Evolutionary conservation across 441 rosid genomes (phyloP).

Genomic region (Brassica hybrid): DNA sequence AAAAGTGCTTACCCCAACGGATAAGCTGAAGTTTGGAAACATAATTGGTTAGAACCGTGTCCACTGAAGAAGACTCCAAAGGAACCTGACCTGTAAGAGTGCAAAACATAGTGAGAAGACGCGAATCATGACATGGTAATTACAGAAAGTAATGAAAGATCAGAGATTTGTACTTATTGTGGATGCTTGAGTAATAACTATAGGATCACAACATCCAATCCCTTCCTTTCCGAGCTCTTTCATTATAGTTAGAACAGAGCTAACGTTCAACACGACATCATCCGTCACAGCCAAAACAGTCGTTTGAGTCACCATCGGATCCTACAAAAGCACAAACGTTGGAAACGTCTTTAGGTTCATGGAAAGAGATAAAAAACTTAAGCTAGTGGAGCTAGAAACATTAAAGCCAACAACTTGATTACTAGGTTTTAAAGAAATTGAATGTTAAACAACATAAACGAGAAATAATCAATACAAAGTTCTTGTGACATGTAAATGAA

Average conservation of each 20-base stretch:
- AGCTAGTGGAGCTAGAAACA: slow-evolving; percentile 3
- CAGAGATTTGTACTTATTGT: slow-evolving; percentile 49
- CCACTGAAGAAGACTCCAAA: slow-evolving; percentile 63
- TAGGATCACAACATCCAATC: slow-evolving; percentile 54
- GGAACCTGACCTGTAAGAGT: slow-evolving; percentile 60
- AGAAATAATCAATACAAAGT: background rate
- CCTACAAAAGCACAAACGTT: slow-evolving; percentile 26
- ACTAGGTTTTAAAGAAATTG: background rate
- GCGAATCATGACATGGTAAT: background rate
- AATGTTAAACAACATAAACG: background rate
- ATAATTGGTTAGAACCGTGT: slow-evolving; percentile 47
- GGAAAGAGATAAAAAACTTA: background rate
- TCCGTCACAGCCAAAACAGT: slow-evolving; percentile 41
- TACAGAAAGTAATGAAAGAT: slow-evolving; percentile 17
- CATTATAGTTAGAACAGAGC: slow-evolving; percentile 49
- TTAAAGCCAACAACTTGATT: background rate
- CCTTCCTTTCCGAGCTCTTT: slow-evolving; percentile 51
- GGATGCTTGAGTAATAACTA: slow-evolving; percentile 72
- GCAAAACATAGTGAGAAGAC: slow-evolving; percentile 27
- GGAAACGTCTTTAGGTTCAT: background rate
- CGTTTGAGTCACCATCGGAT: slow-evolving; percentile 29
- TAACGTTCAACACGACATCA: slow-evolving; percentile 44
- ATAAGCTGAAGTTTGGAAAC: slow-evolving; percentile 38
- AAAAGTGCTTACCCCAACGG: slow-evolving; percentile 61
- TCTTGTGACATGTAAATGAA: background rate